Conservation (phyloP, 352 stramenopile genomes). For the Lagenidium sp. region DNA sequence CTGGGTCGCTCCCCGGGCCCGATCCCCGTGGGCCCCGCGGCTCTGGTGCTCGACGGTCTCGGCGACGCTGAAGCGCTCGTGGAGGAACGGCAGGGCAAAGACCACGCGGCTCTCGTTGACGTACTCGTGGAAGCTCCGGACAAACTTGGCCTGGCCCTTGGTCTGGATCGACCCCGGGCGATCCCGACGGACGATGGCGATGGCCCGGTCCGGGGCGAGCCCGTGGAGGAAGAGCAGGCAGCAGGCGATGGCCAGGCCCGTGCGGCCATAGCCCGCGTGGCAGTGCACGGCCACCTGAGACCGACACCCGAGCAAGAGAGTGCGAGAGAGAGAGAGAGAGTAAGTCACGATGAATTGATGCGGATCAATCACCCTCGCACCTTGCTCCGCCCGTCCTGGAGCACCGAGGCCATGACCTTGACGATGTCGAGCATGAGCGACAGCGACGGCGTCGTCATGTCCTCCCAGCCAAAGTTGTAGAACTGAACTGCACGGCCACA, state of each 20-base stretch:
- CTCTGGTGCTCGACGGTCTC: conserved; percentile 69
- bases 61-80: conserved; percentile 57
- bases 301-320: no score
- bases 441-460: conserved; percentile 87
- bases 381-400: conserved; percentile 55
- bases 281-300: conserved; percentile 80
- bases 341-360: neutral
- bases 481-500: conserved; percentile 50
- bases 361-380: conserved; percentile 12
- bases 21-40: conserved; percentile 39
- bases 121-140: conserved; percentile 67
- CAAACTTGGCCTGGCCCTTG: conserved; percentile 57
- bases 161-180: conserved; percentile 76
- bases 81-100: conserved; percentile 62
- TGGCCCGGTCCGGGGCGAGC: conserved; percentile 51
- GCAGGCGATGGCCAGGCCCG: conserved; percentile 82
- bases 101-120: conserved; percentile 58
- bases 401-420: conserved; percentile 70
- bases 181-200: conserved; percentile 65
- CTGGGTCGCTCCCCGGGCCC: conserved; percentile 8
- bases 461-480: conserved; percentile 89
- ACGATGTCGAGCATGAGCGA: conserved; percentile 85
- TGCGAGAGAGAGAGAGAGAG: neutral
- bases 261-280: conserved; percentile 84
- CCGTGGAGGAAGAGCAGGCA: conserved; percentile 79